phyloP scores from a whole-genome alignment of 495 filamentous ascomycete species.

The Barbatosphaeria neglecta region DNA sequence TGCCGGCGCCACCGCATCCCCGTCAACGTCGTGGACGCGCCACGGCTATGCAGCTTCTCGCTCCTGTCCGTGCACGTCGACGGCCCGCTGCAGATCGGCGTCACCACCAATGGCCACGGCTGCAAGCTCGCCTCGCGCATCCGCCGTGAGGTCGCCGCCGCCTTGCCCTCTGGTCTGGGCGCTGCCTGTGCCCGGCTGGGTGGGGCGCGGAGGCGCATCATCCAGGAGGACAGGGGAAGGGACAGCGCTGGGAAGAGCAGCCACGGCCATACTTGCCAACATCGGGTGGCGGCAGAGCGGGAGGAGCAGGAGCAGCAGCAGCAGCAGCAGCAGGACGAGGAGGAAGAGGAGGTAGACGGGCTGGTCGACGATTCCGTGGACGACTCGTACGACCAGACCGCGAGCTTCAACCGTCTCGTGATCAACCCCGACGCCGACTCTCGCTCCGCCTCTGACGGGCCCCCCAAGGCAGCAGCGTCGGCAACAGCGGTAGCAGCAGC shows the following conservation, averaged over 20 bases:
- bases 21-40: constrained; percentile 83
- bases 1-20: constrained; percentile 77
- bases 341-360: constrained; percentile 14
- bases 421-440: constrained; percentile 53
- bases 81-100: constrained; percentile 86
- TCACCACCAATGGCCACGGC: constrained; percentile 89
- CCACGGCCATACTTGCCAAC: constrained; percentile 1
- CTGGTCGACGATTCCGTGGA: constrained; percentile 59
- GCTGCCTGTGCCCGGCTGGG: constrained; percentile 67
- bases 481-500: neutral
- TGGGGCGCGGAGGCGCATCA: constrained; percentile 55
- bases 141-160: constrained; percentile 71
- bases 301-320: no score
- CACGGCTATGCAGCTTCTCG: constrained; percentile 79
- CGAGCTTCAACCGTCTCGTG: constrained; percentile 75
- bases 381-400: constrained; percentile 70
- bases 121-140: constrained; percentile 93
- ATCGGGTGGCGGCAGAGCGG: neutral
- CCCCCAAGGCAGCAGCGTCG: no score
- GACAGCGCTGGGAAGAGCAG: constrained; percentile 23
- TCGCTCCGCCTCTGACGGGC: neutral
- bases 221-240: constrained; percentile 46
- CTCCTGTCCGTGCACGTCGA: constrained; percentile 80
- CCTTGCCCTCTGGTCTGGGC: constrained; percentile 75
- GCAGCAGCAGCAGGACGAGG: constrained; percentile 26